Conservation (phyloP, 768 basidiomycete species). For the Boletus rufocinnamomeus region DNA sequence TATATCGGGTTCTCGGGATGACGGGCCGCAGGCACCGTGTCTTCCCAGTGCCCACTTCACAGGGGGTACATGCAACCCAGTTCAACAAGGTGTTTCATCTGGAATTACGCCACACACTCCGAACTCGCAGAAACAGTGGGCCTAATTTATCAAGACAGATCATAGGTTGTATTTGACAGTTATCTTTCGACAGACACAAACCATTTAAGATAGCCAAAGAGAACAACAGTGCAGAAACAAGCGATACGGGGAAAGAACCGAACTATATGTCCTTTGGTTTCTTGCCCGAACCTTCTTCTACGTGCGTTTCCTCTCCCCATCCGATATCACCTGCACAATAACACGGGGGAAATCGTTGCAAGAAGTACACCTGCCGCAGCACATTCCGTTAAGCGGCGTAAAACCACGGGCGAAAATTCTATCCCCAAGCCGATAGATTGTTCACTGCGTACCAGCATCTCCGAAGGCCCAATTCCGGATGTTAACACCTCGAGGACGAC, state of each 20-base stretch:
- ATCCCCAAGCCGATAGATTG: neutral
- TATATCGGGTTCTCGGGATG: neutral
- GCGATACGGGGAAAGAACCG: neutral
- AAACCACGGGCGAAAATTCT: neutral
- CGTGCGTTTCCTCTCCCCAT: conserved; percentile 18
- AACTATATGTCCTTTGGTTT: neutral
- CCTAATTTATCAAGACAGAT: neutral
- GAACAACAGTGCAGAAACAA: neutral
- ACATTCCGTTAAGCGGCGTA: conserved; percentile 11
- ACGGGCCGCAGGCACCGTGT: neutral
- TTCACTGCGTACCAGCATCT: neutral
- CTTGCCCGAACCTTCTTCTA: neutral
- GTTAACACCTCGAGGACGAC: conserved; percentile 1
- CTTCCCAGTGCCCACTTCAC: neutral
- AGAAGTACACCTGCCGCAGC: neutral
- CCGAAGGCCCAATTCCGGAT: neutral
- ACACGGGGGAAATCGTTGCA: neutral
- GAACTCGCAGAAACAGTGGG: conserved; percentile 14
- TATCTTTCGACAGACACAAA: conserved; percentile 11
- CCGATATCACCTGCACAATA: neutral
- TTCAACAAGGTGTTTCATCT: neutral
- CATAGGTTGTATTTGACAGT: neutral
- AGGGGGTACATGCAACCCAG: neutral
- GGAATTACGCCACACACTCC: neutral
- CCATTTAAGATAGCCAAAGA: neutral